Evolutionary conservation across 768 basidiomycete species (phyloP), one percentile per base, ranked within the genome.

Genomic region (Hydnomerulius pinastri): DNA sequence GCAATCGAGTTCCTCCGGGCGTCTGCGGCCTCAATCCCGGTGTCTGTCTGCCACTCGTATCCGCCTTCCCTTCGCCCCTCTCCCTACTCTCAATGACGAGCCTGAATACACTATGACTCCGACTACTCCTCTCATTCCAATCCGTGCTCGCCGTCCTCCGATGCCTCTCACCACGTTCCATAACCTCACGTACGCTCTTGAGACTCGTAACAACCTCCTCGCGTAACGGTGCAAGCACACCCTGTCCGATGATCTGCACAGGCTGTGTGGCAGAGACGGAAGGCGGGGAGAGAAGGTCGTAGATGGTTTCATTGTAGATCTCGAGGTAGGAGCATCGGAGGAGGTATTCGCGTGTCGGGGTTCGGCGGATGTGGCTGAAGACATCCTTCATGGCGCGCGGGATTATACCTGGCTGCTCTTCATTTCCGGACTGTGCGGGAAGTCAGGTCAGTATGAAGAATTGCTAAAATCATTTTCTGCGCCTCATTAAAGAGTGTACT

Each of bases 201-300:
- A 96, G 73, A 58, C 87, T 89, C 12, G 91, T 93, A n/a, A 98
- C 92, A 2, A 95, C 93, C 64, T 95, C 92, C 64, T 98, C 96
- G 33, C 88, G 75, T 36, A 96, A 77, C 3, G 93, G 92, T 8
- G 83, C 73, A 0, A 97, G 80, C 20, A 85, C 61, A 55, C 81
- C 77, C 13, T 80, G 80, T 45, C 92, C 86, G 54, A 90, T 83
- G 11, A 92, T 81, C 58, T 89, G 84, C 1, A 91, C 87, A 2
- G 81, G 82, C 45, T 82, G 82, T 0, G 72, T 65, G 13, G 71
- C 65, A n/a, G 73, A 70, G 11, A 74, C 69, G 1, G 77, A 73
- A 5, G 86, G 82, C 0, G 90, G 86, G 1, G 90, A 86, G 10
- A 99, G 83, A 1, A 99, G 73, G 60, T 96, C 92, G 56, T 90